phyloP scores from a whole-genome alignment of 2,329 filamentous ascomycete species.

The Paraconiothyrium brasiliense region DNA sequence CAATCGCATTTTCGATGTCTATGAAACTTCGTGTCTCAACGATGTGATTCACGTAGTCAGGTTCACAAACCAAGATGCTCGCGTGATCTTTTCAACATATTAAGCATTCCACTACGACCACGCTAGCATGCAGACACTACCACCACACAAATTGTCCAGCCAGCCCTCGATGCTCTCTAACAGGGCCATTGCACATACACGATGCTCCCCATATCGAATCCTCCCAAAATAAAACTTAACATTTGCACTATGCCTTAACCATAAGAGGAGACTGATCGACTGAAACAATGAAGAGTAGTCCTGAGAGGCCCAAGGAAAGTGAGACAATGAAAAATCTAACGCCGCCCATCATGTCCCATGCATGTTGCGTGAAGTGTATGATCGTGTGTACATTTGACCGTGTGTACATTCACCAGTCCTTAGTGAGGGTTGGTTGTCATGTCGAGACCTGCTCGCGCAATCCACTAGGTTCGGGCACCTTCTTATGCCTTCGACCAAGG shows the following conservation, averaged over 20 bases:
- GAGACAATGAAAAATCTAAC: slow-evolving; percentile 5
- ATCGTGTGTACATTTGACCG: slow-evolving; percentile 2
- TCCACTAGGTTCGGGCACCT: slow-evolving; percentile 53
- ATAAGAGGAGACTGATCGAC: not conserved
- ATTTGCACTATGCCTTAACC: slow-evolving; percentile 11
- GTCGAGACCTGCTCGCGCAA: slow-evolving; percentile 55
- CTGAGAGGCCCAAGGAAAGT: not conserved
- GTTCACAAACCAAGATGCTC: too few relatives aligned
- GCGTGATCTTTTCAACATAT: not conserved
- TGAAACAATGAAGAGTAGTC: not conserved
- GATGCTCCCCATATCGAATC: not conserved
- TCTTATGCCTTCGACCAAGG: slow-evolving; percentile 74
- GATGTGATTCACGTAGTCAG: too few relatives aligned
- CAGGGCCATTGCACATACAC: not conserved
- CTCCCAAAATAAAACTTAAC: not conserved
- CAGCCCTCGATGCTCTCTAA: not conserved
- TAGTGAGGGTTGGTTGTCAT: slow-evolving; percentile 43
- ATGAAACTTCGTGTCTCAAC: too few relatives aligned
- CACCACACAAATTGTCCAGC: not conserved
- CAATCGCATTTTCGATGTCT: too few relatives aligned
- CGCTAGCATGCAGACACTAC: not conserved
- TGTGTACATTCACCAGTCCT: slow-evolving; percentile 32
- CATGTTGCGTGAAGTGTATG: not conserved
- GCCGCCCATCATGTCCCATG: slow-evolving; percentile 10
- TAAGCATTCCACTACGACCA: not conserved